phyloP scores from a whole-genome alignment of 495 filamentous ascomycete genomes.

The Neurospora sp. region DNA sequence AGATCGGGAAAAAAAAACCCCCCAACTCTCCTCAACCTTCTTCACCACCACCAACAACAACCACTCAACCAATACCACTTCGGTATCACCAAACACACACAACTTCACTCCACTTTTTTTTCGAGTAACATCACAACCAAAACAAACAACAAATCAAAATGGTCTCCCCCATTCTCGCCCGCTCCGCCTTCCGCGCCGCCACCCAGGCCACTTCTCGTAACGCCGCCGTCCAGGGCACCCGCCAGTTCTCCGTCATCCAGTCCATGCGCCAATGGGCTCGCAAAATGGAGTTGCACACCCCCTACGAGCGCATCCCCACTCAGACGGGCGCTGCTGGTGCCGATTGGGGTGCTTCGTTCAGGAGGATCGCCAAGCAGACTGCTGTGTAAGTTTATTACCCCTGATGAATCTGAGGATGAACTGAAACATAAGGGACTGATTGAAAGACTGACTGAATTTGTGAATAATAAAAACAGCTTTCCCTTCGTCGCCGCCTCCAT shows the following conservation, averaged over 20 bases:
- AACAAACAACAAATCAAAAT: slow-evolving; percentile 3
- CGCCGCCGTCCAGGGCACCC: not conserved
- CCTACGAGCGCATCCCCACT: slow-evolving; percentile 23
- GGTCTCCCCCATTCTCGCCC: slow-evolving; percentile 18
- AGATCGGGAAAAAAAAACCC: too few species aligned
- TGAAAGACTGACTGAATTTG: not conserved
- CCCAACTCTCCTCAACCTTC: not conserved
- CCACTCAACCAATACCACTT: not conserved
- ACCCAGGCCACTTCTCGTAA: not conserved
- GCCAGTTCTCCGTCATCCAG: slow-evolving; percentile 19
- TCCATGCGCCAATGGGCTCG: slow-evolving; percentile 19
- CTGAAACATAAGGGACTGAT: not conserved
- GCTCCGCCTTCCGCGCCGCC: slow-evolving; percentile 14
- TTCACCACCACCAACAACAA: slow-evolving; percentile 2
- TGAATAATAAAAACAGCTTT: slow-evolving; percentile 2
- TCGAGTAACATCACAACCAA: not conserved
- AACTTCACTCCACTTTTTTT: not conserved
- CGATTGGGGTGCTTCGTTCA: slow-evolving; percentile 18
- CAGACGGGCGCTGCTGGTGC: slow-evolving; percentile 6
- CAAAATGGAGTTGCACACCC: slow-evolving; percentile 21
- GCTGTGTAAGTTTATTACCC: slow-evolving; percentile 12
- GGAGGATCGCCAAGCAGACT: slow-evolving; percentile 4
- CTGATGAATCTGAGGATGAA: not conserved
- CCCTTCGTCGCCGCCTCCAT: slow-evolving; percentile 6
- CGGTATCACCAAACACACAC: not conserved